Conservation (phyloP, 768 basidiomycete species). For the Dentipellis sp. region DNA sequence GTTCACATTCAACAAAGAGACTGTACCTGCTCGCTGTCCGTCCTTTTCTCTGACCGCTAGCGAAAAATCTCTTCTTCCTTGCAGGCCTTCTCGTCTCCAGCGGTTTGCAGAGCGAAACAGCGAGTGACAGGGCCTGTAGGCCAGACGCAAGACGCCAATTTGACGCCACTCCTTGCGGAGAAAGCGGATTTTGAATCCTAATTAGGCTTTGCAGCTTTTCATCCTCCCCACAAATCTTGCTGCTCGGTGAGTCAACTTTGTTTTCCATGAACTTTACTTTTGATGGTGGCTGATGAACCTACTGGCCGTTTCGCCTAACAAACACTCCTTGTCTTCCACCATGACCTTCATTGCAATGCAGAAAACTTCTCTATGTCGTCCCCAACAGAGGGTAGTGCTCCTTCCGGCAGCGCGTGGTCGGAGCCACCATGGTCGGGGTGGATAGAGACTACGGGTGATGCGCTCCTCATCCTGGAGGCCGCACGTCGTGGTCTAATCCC, state of each 20-base stretch:
- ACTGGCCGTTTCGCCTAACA: not conserved
- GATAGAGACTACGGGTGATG: slow-evolving; percentile 93
- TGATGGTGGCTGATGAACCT: slow-evolving; percentile 15
- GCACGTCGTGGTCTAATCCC: slow-evolving; percentile 86
- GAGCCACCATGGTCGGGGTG: slow-evolving; percentile 91
- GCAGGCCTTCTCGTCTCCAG: too few relatives aligned
- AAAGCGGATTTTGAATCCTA: slow-evolving; percentile 17
- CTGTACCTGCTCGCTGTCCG: too few relatives aligned
- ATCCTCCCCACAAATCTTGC: slow-evolving; percentile 18
- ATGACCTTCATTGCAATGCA: not conserved
- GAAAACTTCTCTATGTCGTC: slow-evolving; percentile 9
- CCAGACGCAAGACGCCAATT: too few relatives aligned
- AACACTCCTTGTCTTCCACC: not conserved
- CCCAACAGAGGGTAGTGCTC: slow-evolving; percentile 10
- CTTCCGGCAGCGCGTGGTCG: slow-evolving; percentile 47
- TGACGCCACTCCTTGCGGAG: slow-evolving; percentile 7
- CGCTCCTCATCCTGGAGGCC: slow-evolving; percentile 93
- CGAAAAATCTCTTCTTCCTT: too few relatives aligned
- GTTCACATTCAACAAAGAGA: too few relatives aligned
- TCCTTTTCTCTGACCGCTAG: too few relatives aligned
- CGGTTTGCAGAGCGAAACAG: not conserved
- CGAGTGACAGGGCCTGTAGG: not conserved
- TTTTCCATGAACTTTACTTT: slow-evolving; percentile 14
- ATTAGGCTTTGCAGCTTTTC: slow-evolving; percentile 16
- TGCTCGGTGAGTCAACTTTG: slow-evolving; percentile 20